Base-by-base conservation (phyloP, 345 rosid species). In the Citrus australasica region DNA sequence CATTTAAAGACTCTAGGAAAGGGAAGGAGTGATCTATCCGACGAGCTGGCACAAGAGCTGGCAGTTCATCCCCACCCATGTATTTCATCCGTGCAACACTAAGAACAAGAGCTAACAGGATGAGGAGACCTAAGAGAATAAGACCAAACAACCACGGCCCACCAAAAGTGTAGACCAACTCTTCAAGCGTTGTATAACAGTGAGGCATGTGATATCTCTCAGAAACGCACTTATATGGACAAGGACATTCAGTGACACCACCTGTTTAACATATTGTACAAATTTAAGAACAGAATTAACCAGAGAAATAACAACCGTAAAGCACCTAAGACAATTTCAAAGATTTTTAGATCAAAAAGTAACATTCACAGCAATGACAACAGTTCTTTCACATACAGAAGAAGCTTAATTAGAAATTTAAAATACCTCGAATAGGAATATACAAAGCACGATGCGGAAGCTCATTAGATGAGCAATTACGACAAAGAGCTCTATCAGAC, bases 21-120 rank as follows among this genome's bases (percentile, higher is more conserved):
- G 98, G 98, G 79, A 94, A 92, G 4, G 98, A 94, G 85, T 91
- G 92, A 86, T 89, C 92, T 66, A 89, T 86, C 55, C 80, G 87
- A 85, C 84, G 90, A 72, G 93, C 80, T 55, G 95, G 93, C 65
- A 82, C 82, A 73, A 84, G 60, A 73, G 93, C 86, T 7, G 92
- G 97, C 59, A 84, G 71, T 79, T 94, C 98, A 79, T 94, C 97
- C 13, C 92, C 94, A n/a, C 90, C 90, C 72, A 92, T 89, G 86
- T 89, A 94, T 82, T 94, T 94, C 92, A 90, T 91, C 76, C 98
- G 85, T 4, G 98, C 98, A 81, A 93, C 97, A 79, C 98, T 94
- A 77, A 94, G 93, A 51, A 93, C 97, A 51, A 94, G 89, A 63
- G 98, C 92, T 83, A 94, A 87, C 76, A 94, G 87, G 75, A 93